Percentiles rank a stretch among this genome's conserved stretches.
Conservation (phyloP, 2,329 filamentous ascomycete genomes). For the Pseudocercospora eumusae region DNA sequence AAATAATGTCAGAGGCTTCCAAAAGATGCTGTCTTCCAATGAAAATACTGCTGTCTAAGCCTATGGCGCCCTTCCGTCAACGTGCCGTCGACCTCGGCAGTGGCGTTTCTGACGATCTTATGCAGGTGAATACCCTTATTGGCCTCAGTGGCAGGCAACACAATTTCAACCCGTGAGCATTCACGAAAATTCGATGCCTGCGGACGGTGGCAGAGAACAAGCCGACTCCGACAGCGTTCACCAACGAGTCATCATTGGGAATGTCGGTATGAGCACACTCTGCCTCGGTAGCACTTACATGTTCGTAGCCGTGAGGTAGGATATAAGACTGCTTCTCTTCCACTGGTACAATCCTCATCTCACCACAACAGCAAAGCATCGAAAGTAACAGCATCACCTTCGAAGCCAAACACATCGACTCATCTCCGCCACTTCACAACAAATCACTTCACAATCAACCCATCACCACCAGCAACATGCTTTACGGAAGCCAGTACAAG, state of each 20-base stretch:
- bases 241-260: conserved; percentile 2
- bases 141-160: conserved; percentile 9
- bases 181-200: conserved; percentile 8
- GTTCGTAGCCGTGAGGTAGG: not conserved
- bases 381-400: not conserved
- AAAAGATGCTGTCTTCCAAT: not conserved
- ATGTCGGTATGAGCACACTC: conserved; percentile 3
- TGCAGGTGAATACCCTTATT: conserved; percentile 7
- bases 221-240: conserved; percentile 2
- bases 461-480: not conserved
- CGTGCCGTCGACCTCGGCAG: conserved; percentile 11
- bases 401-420: not conserved
- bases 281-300: not conserved
- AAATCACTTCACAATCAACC: not conserved
- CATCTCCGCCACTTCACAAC: not conserved
- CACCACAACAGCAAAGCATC: not conserved
- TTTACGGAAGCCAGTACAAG: conserved; percentile 1
- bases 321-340: not conserved
- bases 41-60: not conserved
- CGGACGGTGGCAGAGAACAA: conserved; percentile 1
- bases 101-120: conserved; percentile 12
- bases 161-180: conserved; percentile 9
- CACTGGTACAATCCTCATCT: not conserved
- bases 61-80: not conserved
- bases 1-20: conserved; percentile 4